Base-by-base conservation (phyloP, 208 protist species). In the Wallacemonas rigidus region DNA sequence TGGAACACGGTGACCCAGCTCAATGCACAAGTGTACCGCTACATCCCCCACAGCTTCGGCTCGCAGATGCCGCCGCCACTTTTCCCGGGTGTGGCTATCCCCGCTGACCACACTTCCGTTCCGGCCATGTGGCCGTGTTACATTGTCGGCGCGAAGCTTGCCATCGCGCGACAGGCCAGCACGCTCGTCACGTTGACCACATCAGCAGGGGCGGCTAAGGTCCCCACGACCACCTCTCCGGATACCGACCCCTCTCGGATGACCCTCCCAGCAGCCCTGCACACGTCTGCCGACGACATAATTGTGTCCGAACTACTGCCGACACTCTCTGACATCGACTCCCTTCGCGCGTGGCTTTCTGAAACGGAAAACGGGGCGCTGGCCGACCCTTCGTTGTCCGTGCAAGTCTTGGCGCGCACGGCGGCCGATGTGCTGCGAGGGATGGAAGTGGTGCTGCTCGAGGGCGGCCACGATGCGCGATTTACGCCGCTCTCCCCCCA, bases 1-100 rank as follows among this genome's bases (percentile, higher is more conserved):
- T 89, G 71, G 76, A 48, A 75, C 2, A 71, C 75, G 1, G 77
- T 86, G 6, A 89, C 91, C 6, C 88, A 94, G 68, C 78, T 96
- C 39, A 90, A 79, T 35, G 88, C 91, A 35, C 88, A 93, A 72
- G 74, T 89, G 40, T 96, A 94, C 76, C 88, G 91, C n/a, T 96
- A 92, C 74, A 48, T 94, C 14, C 79, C 89, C 6, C 91, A 94
- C 82, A 3, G 15, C 1, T 94, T 81, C 71, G 87, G 87, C 48
- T 86, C 91, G 36, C 86, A 92, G 74, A 96, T 96, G 91, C 89
- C 91, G 2, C 83, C 91, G n/a, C 81, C 85, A 15, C 76, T 96
- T 12, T 83, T 94, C 44, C 54, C 48, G 17, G 67, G 36, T 47
- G 56, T 67, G 45, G 12, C 43, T 11, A 81, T 80, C 39, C 39